Evolutionary conservation across 106 monocot genomes (phyloP).

Genomic region (Dioscorea dumetorum): DNA sequence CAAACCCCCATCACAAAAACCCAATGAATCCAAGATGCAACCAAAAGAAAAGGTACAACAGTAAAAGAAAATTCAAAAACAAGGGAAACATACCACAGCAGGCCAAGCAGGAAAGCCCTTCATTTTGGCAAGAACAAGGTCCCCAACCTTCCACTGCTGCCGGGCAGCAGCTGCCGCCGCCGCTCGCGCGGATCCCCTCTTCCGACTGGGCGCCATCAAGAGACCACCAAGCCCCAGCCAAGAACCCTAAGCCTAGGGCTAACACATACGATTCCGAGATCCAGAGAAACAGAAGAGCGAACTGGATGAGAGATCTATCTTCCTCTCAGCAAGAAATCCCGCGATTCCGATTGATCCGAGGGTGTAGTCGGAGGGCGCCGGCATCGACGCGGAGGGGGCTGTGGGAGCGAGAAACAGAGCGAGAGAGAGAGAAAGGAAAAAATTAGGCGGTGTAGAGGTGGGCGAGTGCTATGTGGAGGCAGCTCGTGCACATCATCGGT

Average conservation of each 20-base stretch:
- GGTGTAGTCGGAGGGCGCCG: not conserved
- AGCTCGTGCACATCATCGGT: too few relatives aligned
- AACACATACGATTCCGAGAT: slow-evolving; percentile 18
- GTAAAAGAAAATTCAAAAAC: too few relatives aligned
- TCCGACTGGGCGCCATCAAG: slow-evolving; percentile 65
- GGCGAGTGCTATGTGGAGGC: too few relatives aligned
- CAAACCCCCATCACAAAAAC: too few relatives aligned
- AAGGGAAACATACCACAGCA: slow-evolving; percentile 49
- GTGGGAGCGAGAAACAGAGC: not conserved
- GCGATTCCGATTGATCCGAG: not conserved
- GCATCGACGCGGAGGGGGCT: not conserved
- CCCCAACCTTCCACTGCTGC: slow-evolving; percentile 90
- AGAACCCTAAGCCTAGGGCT: slow-evolving; percentile 6
- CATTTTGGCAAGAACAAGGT: slow-evolving; percentile 99
- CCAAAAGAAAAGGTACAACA: not conserved
- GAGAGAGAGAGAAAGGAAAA: slow-evolving; percentile 1
- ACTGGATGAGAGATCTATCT: not conserved
- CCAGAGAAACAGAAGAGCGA: not conserved
- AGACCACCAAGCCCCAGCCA: not conserved
- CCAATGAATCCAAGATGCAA: too few relatives aligned
- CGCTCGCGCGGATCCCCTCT: slow-evolving; percentile 47
- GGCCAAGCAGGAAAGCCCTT: slow-evolving; percentile 99
- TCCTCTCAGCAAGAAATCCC: not conserved
- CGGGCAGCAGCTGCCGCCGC: slow-evolving; percentile 45
- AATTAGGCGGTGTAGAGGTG: not conserved